These are phyloP conservation scores for Lipomyces spencermartinsiae DNA, from an alignment of 805 yeast species.

Conservation along the genomic window DNA sequence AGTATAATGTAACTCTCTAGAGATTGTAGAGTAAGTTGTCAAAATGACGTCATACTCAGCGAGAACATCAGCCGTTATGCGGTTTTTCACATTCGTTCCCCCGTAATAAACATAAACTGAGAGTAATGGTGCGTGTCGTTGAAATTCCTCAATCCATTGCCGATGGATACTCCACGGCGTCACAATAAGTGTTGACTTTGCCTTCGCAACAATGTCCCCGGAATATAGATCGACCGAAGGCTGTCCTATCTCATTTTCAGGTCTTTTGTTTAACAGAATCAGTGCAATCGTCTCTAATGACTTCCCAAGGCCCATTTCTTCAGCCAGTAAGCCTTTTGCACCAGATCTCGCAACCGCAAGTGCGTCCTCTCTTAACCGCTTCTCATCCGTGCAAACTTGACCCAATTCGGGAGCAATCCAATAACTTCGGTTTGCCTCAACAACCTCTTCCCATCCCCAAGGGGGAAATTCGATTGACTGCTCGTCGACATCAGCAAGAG, in stretches of 20 bases:
- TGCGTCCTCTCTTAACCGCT: slow-evolving; percentile 33
- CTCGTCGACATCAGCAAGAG: slow-evolving; percentile 39
- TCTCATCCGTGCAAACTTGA: slow-evolving; percentile 21
- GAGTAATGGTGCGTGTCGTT: slow-evolving; percentile 63
- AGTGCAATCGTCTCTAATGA: slow-evolving; percentile 84
- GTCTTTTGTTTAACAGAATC: slow-evolving; percentile 65
- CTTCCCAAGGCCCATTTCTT: slow-evolving; percentile 98
- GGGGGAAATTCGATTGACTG: slow-evolving; percentile 36
- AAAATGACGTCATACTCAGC: slow-evolving; percentile 75
- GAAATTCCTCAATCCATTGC: slow-evolving; percentile 86
- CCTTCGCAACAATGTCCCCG: slow-evolving; percentile 54
- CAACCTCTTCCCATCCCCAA: slow-evolving; percentile 33
- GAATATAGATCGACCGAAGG: slow-evolving; percentile 44
- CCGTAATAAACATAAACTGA: slow-evolving; percentile 62
- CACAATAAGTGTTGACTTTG: slow-evolving; percentile 78
- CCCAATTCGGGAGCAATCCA: slow-evolving; percentile 39
- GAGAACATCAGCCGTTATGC: slow-evolving; percentile 57
- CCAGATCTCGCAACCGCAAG: slow-evolving; percentile 29
- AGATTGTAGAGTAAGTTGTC: slow-evolving; percentile 73
- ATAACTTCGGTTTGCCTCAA: slow-evolving; percentile 10
- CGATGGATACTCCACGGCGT: slow-evolving; percentile 83
- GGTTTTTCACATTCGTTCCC: slow-evolving; percentile 21
- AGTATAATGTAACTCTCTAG: slow-evolving; percentile 81
- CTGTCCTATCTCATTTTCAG: slow-evolving; percentile 34
- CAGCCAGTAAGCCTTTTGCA: slow-evolving; percentile 71